Evolutionary conservation across 1,284 basidiomycete species (phyloP).

Genomic region (Afroboletus lepidellus): DNA sequence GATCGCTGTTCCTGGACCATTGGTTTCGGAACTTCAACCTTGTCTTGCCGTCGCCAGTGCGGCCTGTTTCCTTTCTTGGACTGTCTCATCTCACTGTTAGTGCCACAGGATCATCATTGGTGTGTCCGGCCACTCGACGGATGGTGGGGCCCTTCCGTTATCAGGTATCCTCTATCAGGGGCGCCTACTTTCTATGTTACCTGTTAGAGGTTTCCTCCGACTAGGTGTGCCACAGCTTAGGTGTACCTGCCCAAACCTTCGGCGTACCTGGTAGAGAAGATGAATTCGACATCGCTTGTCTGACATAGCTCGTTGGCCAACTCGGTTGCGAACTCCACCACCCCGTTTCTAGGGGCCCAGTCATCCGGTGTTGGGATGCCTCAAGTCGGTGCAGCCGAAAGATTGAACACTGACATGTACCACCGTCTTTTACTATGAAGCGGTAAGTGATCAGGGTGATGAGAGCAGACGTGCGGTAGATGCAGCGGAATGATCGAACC

Average conservation of each 20-base stretch:
- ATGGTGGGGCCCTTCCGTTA: neutral
- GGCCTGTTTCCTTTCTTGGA: conserved; percentile 18
- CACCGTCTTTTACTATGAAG: neutral
- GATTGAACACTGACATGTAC: neutral
- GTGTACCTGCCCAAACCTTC: too few relatives aligned
- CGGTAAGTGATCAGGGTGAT: neutral
- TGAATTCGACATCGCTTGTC: conserved; percentile 15
- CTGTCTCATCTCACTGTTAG: conserved; percentile 4
- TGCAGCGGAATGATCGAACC: neutral
- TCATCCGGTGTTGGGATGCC: neutral
- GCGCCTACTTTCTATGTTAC: neutral
- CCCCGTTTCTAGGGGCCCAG: neutral
- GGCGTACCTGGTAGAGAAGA: conserved; percentile 5
- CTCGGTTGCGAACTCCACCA: neutral
- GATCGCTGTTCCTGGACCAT: conserved; percentile 10
- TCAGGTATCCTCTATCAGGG: conserved; percentile 14
- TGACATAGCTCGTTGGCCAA: neutral
- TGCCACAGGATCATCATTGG: conserved; percentile 8
- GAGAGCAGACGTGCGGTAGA: neutral
- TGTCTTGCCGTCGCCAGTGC: conserved; percentile 18
- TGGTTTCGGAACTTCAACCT: conserved; percentile 24
- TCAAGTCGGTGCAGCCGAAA: neutral
- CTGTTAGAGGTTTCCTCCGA: neutral
- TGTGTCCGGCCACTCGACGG: neutral
- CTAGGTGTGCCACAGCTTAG: too few relatives aligned